phyloP scores from a whole-genome alignment of 2,329 filamentous ascomycete species.

The Truncatella angustata region DNA sequence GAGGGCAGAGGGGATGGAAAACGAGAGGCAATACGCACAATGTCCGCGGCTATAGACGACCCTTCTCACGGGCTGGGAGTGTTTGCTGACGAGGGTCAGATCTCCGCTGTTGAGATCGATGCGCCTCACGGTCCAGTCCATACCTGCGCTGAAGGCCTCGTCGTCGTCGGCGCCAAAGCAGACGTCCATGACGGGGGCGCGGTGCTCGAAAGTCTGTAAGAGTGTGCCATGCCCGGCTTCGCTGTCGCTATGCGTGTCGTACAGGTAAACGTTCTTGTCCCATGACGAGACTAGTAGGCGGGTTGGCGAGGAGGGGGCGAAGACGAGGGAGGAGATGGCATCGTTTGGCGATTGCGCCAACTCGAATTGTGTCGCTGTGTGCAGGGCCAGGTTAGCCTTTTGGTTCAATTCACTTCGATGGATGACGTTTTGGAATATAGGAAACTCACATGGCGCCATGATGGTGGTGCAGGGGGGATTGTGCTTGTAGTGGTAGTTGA shows the following conservation, averaged over 20 bases:
- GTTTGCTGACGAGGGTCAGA: slow-evolving; percentile 74
- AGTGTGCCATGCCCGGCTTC: slow-evolving; percentile 56
- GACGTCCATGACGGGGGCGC: slow-evolving; percentile 83
- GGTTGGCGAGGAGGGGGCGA: slow-evolving; percentile 72
- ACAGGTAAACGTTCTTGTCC: slow-evolving; percentile 89
- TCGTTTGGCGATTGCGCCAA: slow-evolving; percentile 80
- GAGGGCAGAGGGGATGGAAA: not conserved
- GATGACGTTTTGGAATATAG: no score
- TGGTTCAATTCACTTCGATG: not conserved
- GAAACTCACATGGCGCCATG: slow-evolving; percentile 24
- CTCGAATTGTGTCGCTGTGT: slow-evolving; percentile 75
- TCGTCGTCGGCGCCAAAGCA: slow-evolving; percentile 83
- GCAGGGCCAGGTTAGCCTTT: no score
- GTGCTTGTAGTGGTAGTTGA: no score
- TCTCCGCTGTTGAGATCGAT: slow-evolving; percentile 71
- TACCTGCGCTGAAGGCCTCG: slow-evolving; percentile 80
- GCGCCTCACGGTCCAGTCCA: slow-evolving; percentile 82
- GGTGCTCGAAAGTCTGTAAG: slow-evolving; percentile 72
- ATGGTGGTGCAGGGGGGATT: slow-evolving; percentile 1
- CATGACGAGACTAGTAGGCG: slow-evolving; percentile 89
- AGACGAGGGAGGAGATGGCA: slow-evolving; percentile 82
- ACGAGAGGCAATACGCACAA: slow-evolving; percentile 42
- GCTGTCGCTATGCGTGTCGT: slow-evolving; percentile 59
- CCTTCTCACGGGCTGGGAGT: slow-evolving; percentile 75
- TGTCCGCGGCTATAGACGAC: slow-evolving; percentile 79